Evolutionary conservation across 1,284 basidiomycete species (phyloP).

Genomic region (Nidula niveotomentosa): DNA sequence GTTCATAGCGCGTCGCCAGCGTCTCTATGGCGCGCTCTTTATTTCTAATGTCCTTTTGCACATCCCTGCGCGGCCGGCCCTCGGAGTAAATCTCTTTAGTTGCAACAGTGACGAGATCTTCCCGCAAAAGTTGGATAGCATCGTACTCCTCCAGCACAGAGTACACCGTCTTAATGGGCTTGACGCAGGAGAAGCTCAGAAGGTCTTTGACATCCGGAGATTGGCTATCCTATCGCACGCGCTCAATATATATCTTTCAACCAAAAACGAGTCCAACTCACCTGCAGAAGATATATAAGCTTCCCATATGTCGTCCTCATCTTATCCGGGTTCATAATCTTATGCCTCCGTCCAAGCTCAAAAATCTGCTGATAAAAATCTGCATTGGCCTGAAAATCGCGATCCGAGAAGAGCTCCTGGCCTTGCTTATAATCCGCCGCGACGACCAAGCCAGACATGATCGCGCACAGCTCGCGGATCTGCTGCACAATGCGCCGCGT

Average conservation of each 20-base stretch:
- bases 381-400: slow-evolving; percentile 74
- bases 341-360: slow-evolving; percentile 79
- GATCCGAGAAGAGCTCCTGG: slow-evolving; percentile 77
- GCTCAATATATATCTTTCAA: slow-evolving; percentile 3
- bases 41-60: slow-evolving; percentile 76
- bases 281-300: slow-evolving; percentile 78
- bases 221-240: slow-evolving; percentile 65
- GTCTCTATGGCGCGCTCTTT: slow-evolving; percentile 81
- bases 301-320: slow-evolving; percentile 89
- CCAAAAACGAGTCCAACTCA: slow-evolving; percentile 23
- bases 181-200: slow-evolving; percentile 72
- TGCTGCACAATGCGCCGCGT: slow-evolving; percentile 80
- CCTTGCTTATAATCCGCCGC: slow-evolving; percentile 82
- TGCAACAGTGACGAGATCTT: slow-evolving; percentile 68
- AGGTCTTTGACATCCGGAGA: slow-evolving; percentile 73
- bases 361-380: slow-evolving; percentile 77
- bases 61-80: slow-evolving; percentile 65
- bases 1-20: slow-evolving; percentile 61
- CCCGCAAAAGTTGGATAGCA: slow-evolving; percentile 67
- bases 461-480: slow-evolving; percentile 80
- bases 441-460: slow-evolving; percentile 75
- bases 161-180: slow-evolving; percentile 73
- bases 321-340: slow-evolving; percentile 85
- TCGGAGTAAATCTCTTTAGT: slow-evolving; percentile 80
- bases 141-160: slow-evolving; percentile 58